Evolutionary conservation across 208 protist species (phyloP).

Genomic region (Trypanosoma platydactyli): DNA sequence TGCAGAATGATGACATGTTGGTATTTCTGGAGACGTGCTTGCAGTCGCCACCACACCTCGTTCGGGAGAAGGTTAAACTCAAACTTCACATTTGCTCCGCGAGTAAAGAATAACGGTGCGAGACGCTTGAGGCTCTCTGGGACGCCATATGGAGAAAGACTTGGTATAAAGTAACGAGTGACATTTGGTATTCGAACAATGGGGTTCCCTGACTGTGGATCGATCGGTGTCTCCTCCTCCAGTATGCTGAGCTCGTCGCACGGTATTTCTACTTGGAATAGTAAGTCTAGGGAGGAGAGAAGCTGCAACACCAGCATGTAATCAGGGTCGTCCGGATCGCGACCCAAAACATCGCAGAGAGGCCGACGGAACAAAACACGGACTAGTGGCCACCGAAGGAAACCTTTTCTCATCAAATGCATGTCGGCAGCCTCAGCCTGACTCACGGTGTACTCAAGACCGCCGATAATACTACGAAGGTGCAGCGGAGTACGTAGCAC

Average conservation of each 20-base stretch:
- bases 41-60: slow-evolving; percentile 86
- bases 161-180: slow-evolving; percentile 82
- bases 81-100: slow-evolving; percentile 66
- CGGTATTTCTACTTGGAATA: slow-evolving; percentile 67
- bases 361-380: slow-evolving; percentile 68
- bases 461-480: slow-evolving; percentile 80
- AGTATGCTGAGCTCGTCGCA: slow-evolving; percentile 68
- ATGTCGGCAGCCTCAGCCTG: slow-evolving; percentile 73
- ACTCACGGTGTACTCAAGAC: slow-evolving; percentile 81
- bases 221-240: slow-evolving; percentile 62
- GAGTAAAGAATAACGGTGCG: slow-evolving; percentile 76
- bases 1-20: slow-evolving; percentile 61
- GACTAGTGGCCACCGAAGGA: slow-evolving; percentile 74
- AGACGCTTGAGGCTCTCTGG: slow-evolving; percentile 56
- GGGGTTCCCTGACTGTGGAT: slow-evolving; percentile 39
- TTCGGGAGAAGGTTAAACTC: slow-evolving; percentile 89
- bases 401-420: slow-evolving; percentile 73
- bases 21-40: slow-evolving; percentile 64
- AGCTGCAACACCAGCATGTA: slow-evolving; percentile 78
- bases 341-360: slow-evolving; percentile 58
- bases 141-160: slow-evolving; percentile 58
- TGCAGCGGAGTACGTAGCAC: slow-evolving; percentile 81
- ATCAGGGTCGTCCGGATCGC: slow-evolving; percentile 70
- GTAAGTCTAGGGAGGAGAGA: slow-evolving; percentile 67
- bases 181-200: slow-evolving; percentile 35